Conservation (phyloP, 1,139 yeast species). For the Geotrichum aggregatum region DNA sequence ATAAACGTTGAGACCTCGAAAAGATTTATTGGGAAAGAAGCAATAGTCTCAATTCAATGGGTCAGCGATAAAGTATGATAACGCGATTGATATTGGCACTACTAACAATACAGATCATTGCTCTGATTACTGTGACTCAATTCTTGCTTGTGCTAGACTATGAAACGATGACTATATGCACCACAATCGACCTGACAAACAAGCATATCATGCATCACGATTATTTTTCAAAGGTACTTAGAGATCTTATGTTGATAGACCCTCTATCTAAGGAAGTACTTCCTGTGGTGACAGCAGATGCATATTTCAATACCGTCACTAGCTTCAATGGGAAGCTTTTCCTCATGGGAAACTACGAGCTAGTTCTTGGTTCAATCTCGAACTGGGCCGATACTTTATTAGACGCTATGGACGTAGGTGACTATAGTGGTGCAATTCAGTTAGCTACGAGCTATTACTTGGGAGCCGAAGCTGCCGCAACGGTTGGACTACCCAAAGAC, state of each 20-base stretch:
- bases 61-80: conserved; percentile 41
- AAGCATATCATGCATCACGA: conserved; percentile 46
- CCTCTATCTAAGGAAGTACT: conserved; percentile 20
- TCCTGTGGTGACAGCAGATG: conserved; percentile 35
- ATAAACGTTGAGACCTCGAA: conserved; percentile 46
- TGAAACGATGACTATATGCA: conserved; percentile 39
- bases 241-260: conserved; percentile 28
- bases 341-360: conserved; percentile 47
- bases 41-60: conserved; percentile 59
- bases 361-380: conserved; percentile 55
- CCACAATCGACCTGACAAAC: conserved; percentile 45
- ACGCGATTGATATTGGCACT: neutral
- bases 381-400: conserved; percentile 71
- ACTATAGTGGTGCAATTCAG: conserved; percentile 53
- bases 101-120: neutral
- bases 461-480: conserved; percentile 47
- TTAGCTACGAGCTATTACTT: conserved; percentile 53
- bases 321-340: conserved; percentile 47
- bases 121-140: conserved; percentile 46
- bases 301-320: conserved; percentile 39
- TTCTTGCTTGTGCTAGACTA: conserved; percentile 44
- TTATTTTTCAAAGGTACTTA: conserved; percentile 34
- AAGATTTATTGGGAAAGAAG: conserved; percentile 46
- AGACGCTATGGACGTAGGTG: conserved; percentile 46
- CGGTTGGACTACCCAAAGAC: conserved; percentile 53